Evolutionary conservation across 2,329 filamentous ascomycete species (phyloP).

Genomic region (Sporothrix schenckii): DNA sequence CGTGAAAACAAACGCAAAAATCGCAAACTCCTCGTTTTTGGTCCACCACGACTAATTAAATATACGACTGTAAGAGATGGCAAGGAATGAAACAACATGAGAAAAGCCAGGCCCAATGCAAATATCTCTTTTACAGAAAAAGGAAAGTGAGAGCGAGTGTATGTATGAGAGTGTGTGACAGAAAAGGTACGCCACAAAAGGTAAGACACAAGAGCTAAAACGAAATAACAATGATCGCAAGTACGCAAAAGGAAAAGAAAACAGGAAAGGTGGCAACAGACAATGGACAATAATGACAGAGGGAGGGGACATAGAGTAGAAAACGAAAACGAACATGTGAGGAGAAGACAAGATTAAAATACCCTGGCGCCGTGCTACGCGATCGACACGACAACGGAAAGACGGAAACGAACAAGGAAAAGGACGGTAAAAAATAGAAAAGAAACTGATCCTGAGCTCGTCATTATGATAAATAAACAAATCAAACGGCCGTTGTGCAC

Average conservation of each 20-base stretch:
- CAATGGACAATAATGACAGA: background rate
- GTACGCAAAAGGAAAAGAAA: background rate
- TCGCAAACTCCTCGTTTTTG: background rate
- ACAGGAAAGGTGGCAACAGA: background rate
- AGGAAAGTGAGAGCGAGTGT: background rate
- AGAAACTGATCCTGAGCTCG: conserved; percentile 35
- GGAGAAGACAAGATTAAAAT: conserved; percentile 26
- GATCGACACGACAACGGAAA: conserved; percentile 30
- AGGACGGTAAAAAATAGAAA: background rate
- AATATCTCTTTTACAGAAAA: conserved; percentile 23
- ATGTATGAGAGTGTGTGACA: conserved; percentile 15
- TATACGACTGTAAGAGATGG: conserved; percentile 28
- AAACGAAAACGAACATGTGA: background rate
- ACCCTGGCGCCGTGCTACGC: conserved; percentile 37
- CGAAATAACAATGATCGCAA: background rate
- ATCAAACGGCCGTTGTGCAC: conserved; percentile 27
- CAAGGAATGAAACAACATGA: conserved; percentile 22
- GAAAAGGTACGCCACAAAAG: conserved; percentile 11
- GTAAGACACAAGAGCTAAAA: conserved; percentile 15
- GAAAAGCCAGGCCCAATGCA: conserved; percentile 37
- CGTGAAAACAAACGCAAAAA: conserved; percentile 13
- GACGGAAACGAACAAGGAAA: background rate
- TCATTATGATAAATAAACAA: conserved; percentile 36
- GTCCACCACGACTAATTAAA: conserved; percentile 31
- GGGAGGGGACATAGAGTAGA: background rate